A percentile compares a stretch with the other conserved stretches of the same genome.
These are phyloP conservation scores for Oryza punctata DNA, from an alignment of 176 grass and related monocot species.

Conservation along the genomic window DNA sequence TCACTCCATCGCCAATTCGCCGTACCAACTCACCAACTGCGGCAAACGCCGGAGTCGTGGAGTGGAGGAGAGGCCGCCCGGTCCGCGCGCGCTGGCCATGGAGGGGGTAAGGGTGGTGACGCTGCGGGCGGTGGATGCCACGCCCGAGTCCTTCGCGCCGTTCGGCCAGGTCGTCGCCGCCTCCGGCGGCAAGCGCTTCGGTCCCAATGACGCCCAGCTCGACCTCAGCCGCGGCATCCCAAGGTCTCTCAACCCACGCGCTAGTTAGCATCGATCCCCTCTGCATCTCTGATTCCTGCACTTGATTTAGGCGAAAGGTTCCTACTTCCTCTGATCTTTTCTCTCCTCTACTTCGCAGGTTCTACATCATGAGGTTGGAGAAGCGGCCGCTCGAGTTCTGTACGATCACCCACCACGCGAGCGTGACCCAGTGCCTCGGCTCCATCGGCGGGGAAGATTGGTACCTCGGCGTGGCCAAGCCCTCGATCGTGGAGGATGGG, in stretches of 20 bases:
- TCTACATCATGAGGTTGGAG: slow-evolving; percentile 82
- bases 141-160: slow-evolving; percentile 74
- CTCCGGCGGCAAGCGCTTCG: slow-evolving; percentile 61
- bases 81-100: neutral
- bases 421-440: slow-evolving; percentile 94
- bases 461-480: slow-evolving; percentile 82
- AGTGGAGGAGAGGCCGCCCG: too few species aligned
- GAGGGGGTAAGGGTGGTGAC: slow-evolving; percentile 38
- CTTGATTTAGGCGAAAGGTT: neutral
- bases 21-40: neutral
- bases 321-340: neutral
- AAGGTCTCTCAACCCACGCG: slow-evolving; percentile 47
- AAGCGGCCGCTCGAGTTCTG: slow-evolving; percentile 63
- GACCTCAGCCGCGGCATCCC: slow-evolving; percentile 87
- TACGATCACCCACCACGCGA: slow-evolving; percentile 81
- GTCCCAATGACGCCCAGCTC: slow-evolving; percentile 83
- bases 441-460: slow-evolving; percentile 78
- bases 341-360: slow-evolving; percentile 34
- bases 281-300: neutral
- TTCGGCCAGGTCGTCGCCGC: slow-evolving; percentile 88
- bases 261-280: neutral
- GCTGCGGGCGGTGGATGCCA: slow-evolving; percentile 76
- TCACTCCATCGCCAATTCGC: neutral
- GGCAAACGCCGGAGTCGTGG: neutral
- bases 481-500: slow-evolving; percentile 68